Evolutionary conservation across 768 basidiomycete species (phyloP).

Genomic region (Leccinum boreale): DNA sequence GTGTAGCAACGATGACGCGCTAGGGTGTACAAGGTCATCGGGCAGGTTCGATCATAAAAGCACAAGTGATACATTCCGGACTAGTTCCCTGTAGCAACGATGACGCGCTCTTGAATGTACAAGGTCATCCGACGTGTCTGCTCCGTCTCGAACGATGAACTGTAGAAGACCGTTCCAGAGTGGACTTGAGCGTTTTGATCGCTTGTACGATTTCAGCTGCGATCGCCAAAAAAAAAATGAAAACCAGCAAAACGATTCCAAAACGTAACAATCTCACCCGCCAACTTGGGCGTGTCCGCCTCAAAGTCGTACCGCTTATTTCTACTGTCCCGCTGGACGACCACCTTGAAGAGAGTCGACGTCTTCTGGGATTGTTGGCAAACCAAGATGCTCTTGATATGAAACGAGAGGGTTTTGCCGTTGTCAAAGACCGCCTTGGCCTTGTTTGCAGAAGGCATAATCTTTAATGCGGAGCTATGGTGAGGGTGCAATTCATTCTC

Average conservation of each 20-base stretch:
- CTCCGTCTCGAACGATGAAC: conserved; percentile 60
- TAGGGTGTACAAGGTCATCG: too few relatives aligned
- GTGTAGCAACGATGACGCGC: too few relatives aligned
- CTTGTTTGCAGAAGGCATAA: conserved; percentile 83
- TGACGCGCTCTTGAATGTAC: too few relatives aligned
- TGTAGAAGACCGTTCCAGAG: conserved; percentile 63
- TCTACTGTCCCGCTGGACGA: conserved; percentile 68
- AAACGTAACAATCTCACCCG: conserved; percentile 47
- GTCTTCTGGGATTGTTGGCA: conserved; percentile 83
- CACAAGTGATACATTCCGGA: too few relatives aligned
- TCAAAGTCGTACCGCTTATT: conserved; percentile 98
- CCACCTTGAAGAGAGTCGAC: conserved; percentile 83
- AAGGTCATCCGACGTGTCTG: conserved; percentile 47
- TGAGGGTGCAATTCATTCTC: conserved; percentile 1
- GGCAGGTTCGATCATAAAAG: too few relatives aligned
- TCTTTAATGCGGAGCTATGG: conserved; percentile 42
- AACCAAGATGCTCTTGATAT: conserved; percentile 80
- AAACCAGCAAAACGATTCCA: background rate
- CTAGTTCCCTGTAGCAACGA: too few relatives aligned
- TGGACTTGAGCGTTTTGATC: conserved; percentile 60
- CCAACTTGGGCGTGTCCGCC: conserved; percentile 79
- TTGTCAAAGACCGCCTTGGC: conserved; percentile 81
- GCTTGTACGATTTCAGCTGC: conserved; percentile 76
- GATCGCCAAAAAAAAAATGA: background rate
- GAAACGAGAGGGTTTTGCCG: conserved; percentile 89